A percentile compares a stretch with the other conserved stretches of the same genome.
Conservation (phyloP, 768 basidiomycete genomes). For the Russula sp. region DNA sequence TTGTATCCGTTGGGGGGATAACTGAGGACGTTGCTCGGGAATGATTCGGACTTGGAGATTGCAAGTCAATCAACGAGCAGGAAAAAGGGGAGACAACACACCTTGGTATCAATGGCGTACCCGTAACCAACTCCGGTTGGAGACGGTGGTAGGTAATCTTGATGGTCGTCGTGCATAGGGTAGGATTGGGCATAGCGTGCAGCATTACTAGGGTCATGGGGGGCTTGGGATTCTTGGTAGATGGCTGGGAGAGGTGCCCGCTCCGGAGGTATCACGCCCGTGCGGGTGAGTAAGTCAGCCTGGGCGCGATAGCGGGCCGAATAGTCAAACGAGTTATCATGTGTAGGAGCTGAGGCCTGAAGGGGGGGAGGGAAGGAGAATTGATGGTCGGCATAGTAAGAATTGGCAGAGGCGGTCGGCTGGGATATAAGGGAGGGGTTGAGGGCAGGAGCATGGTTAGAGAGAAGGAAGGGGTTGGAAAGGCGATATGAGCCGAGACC, state of each 20-base stretch:
- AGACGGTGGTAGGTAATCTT: constrained; percentile 24
- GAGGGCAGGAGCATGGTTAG: background rate
- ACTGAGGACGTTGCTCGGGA: background rate
- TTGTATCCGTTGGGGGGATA: constrained; percentile 22
- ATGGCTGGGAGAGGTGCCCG: constrained; percentile 24
- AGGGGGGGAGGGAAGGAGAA: constrained; percentile 24
- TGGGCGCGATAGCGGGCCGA: constrained; percentile 48
- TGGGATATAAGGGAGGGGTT: constrained; percentile 18
- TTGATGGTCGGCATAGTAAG: constrained; percentile 26
- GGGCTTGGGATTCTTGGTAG: constrained; percentile 26
- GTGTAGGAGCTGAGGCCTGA: constrained; percentile 8
- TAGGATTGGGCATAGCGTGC: constrained; percentile 23
- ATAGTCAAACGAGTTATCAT: constrained; percentile 39
- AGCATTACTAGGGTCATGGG: constrained; percentile 16
- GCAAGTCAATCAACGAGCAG: constrained; percentile 16
- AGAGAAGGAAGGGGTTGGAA: constrained; percentile 27
- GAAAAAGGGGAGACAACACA: background rate
- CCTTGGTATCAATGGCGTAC: constrained; percentile 28
- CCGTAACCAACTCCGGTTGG: constrained; percentile 24
- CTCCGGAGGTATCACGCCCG: constrained; percentile 34
- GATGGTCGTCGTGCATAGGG: constrained; percentile 16
- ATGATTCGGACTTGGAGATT: constrained; percentile 16
- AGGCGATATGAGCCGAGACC: constrained; percentile 22
- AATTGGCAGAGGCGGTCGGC: background rate
- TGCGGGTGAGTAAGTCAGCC: constrained; percentile 44